Percentiles rank a stretch among this genome's conserved stretches.
phyloP scores from a whole-genome alignment of 257 asterid species.

The Oldenlandia corymbosa region DNA sequence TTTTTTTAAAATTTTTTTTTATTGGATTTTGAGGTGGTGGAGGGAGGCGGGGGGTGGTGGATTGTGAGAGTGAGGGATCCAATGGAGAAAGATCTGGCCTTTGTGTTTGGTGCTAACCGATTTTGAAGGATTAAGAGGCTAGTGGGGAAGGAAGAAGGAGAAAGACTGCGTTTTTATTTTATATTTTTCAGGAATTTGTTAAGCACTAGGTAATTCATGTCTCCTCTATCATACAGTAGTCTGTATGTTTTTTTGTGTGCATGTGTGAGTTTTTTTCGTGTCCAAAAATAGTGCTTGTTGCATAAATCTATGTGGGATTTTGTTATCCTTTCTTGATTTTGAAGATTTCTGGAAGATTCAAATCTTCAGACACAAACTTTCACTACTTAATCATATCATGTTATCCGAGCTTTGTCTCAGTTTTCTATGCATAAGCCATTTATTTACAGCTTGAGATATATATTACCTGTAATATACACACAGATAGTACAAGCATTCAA shows the following conservation, averaged over 20 bases:
- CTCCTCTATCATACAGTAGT: constrained; percentile 26
- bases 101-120: constrained; percentile 70
- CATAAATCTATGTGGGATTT: constrained; percentile 9
- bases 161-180: constrained; percentile 33
- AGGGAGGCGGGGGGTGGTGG: background rate
- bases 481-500: background rate
- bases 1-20: no score
- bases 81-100: constrained; percentile 56
- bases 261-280: constrained; percentile 19
- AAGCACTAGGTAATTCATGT: constrained; percentile 24
- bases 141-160: constrained; percentile 9
- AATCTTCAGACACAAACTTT: constrained; percentile 49
- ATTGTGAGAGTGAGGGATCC: constrained; percentile 20
- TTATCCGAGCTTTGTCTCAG: constrained; percentile 7
- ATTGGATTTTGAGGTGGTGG: constrained; percentile 4
- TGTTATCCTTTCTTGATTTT: constrained; percentile 30
- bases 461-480: background rate
- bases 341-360: constrained; percentile 35
- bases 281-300: background rate
- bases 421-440: background rate
- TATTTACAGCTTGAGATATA: background rate
- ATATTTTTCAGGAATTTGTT: constrained; percentile 9
- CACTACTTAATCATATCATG: background rate
- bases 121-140: constrained; percentile 32
- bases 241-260: constrained; percentile 14